A percentile compares a stretch with the other conserved stretches of the same genome.
Conservation (phyloP, 2,329 filamentous ascomycete species). For the Hymenoscyphus scutula region DNA sequence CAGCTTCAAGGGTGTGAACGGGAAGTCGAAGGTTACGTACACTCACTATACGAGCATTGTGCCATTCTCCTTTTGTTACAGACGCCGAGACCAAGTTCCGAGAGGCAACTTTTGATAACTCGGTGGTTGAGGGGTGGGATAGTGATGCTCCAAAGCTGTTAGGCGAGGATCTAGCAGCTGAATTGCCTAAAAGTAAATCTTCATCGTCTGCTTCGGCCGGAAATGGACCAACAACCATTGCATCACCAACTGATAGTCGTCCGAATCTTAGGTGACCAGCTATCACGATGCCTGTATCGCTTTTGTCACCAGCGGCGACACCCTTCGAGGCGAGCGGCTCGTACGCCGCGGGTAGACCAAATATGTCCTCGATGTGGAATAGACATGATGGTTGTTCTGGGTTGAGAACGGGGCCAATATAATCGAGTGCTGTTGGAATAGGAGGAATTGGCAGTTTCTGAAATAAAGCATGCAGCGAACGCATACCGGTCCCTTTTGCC, state of each 20-base stretch:
- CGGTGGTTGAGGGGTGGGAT: slow-evolving; percentile 53
- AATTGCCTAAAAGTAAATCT: slow-evolving; percentile 35
- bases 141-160: slow-evolving; percentile 47
- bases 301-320: slow-evolving; percentile 21
- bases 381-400: slow-evolving; percentile 61
- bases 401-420: slow-evolving; percentile 51
- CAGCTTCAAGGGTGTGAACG: slow-evolving; percentile 69
- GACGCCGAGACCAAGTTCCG: slow-evolving; percentile 53
- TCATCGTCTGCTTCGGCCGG: slow-evolving; percentile 51
- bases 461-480: slow-evolving; percentile 77
- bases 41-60: slow-evolving; percentile 75
- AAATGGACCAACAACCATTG: slow-evolving; percentile 77
- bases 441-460: slow-evolving; percentile 69
- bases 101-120: slow-evolving; percentile 51
- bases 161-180: slow-evolving; percentile 43
- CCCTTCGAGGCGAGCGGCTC: slow-evolving; percentile 44
- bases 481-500: slow-evolving; percentile 79
- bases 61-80: slow-evolving; percentile 67
- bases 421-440: slow-evolving; percentile 51
- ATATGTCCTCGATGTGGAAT: slow-evolving; percentile 91
- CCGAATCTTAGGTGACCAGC: slow-evolving; percentile 84
- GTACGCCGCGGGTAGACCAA: slow-evolving; percentile 67
- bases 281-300: slow-evolving; percentile 66
- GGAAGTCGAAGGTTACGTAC: slow-evolving; percentile 85
- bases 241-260: slow-evolving; percentile 72